Evolutionary conservation across 2,329 filamentous ascomycete species (phyloP).

Genomic region (Trichothecium sympodiale): DNA sequence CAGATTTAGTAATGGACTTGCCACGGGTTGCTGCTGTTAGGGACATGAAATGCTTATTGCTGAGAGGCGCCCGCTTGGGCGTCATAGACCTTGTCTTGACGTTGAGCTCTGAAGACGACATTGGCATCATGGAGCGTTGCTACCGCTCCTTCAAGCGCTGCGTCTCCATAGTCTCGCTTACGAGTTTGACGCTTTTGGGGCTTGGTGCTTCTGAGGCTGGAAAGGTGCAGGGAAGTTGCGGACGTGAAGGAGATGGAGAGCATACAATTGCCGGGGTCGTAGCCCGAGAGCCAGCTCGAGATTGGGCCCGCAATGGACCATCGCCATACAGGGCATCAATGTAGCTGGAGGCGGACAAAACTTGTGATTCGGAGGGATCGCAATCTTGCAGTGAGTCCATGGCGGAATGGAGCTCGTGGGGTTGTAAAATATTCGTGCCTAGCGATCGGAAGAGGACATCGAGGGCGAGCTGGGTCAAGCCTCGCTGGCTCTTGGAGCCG

Average conservation of each 20-base stretch:
- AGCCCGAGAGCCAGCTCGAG: slow-evolving; percentile 50
- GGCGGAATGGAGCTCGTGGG: slow-evolving; percentile 43
- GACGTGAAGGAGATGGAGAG: slow-evolving; percentile 16
- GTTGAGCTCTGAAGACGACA: not conserved
- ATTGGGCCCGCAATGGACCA: slow-evolving; percentile 42
- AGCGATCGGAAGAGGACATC: slow-evolving; percentile 83
- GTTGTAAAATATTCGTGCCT: slow-evolving; percentile 57
- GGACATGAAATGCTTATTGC: slow-evolving; percentile 24
- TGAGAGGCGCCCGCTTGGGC: slow-evolving; percentile 19
- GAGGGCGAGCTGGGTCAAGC: slow-evolving; percentile 82
- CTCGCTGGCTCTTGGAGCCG: slow-evolving; percentile 75
- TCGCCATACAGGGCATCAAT: slow-evolving; percentile 72
- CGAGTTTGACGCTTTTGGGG: slow-evolving; percentile 34
- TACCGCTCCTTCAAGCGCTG: slow-evolving; percentile 16
- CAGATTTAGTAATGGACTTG: slow-evolving; percentile 36
- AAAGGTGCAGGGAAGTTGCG: slow-evolving; percentile 9
- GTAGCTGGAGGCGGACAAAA: slow-evolving; percentile 65
- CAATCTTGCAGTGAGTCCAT: slow-evolving; percentile 65
- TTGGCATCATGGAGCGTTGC: slow-evolving; percentile 8
- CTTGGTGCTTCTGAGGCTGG: slow-evolving; percentile 16
- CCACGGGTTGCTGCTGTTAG: slow-evolving; percentile 32
- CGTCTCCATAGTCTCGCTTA: slow-evolving; percentile 18
- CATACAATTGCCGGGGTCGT: slow-evolving; percentile 17
- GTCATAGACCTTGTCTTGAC: slow-evolving; percentile 7
- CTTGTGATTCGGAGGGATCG: slow-evolving; percentile 70